These are phyloP conservation scores for Diutina scorzettiae DNA, from an alignment of 1,139 yeast genomes.

Conservation along the genomic window DNA sequence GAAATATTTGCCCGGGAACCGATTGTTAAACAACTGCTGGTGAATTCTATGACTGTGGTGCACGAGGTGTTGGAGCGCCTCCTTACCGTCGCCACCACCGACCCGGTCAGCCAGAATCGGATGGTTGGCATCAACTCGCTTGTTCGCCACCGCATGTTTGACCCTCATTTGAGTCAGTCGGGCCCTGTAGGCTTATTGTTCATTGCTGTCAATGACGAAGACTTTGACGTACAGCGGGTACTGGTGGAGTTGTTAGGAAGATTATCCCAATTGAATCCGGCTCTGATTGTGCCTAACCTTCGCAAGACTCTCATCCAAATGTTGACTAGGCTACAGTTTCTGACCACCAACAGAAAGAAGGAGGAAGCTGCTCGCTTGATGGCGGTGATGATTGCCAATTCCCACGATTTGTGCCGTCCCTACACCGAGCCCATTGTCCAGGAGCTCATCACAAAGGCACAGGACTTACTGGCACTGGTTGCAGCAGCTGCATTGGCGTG, in stretches of 20 bases:
- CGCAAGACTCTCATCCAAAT: slow-evolving; percentile 79
- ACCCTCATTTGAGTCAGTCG: slow-evolving; percentile 89
- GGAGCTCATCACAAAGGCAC: slow-evolving; percentile 66
- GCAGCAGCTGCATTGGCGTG: slow-evolving; percentile 81
- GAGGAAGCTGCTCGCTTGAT: slow-evolving; percentile 81
- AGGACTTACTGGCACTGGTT: slow-evolving; percentile 63
- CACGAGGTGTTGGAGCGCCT: slow-evolving; percentile 75
- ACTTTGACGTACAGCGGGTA: slow-evolving; percentile 70
- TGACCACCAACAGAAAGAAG: slow-evolving; percentile 61
- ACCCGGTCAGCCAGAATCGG: slow-evolving; percentile 74
- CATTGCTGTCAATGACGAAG: slow-evolving; percentile 87
- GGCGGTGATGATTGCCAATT: slow-evolving; percentile 61
- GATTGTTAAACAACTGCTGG: slow-evolving; percentile 74
- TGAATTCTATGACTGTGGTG: slow-evolving; percentile 73
- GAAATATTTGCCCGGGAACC: slow-evolving; percentile 72
- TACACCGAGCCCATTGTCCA: slow-evolving; percentile 84
- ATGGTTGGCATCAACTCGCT: slow-evolving; percentile 65
- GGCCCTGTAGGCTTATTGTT: slow-evolving; percentile 77
- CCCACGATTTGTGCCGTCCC: slow-evolving; percentile 74
- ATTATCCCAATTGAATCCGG: slow-evolving; percentile 79
- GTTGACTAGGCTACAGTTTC: slow-evolving; percentile 73
- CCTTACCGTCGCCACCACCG: slow-evolving; percentile 80
- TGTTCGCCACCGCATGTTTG: slow-evolving; percentile 53
- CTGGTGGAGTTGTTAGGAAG: slow-evolving; percentile 77
- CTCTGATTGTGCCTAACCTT: slow-evolving; percentile 86